Evolutionary conservation across 78 protist species (phyloP), one percentile per base, ranked within the genome.

Genomic region (Diacronema lutheri): DNA sequence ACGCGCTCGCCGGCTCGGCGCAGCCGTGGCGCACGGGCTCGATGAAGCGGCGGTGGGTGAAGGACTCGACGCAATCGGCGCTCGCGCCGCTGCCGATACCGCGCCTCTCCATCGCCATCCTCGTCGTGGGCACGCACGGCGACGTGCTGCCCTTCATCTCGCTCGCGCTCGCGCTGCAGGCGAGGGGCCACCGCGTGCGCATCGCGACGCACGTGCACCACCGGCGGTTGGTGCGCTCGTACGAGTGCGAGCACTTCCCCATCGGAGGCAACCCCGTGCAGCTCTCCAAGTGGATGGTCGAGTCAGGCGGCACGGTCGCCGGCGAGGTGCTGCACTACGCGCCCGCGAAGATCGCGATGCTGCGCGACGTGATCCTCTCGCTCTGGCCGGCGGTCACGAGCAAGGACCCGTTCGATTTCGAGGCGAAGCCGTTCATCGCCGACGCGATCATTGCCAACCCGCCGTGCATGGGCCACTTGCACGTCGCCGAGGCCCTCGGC

Each of bases 101-200:
- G 66, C 66, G 25, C 11, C 23, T 61, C 37, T 26, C 11, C 66
- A 26, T 61, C 66, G 23, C 37, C 16, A 40, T 72, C 35, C 80
- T 72, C 44, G 80, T 72, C 61, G 80, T 44, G 16, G 80, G 80
- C 33, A 72, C 80, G 62, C 80, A 44, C 80, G 80, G 80, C 13
- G 80, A 72, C 58, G 60, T 72, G 19, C 58, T 10, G 58, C 80
- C 80, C 23, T 72, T 72, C 35, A 3, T 40, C 55, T 2, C 60
- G 35, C 80, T 72, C 55, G 80, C 62, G 38, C 10, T 3, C 23
- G 1, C 0, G 80, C 80, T 72, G 23, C 7, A 41, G 60, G 26
- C 29, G 61, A 11, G 13, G 60, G 80, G 80, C 26, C 80, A 72
- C 58, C 80, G 80, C 38, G 80, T 72, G 31, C 55, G 80, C 38